Percentiles rank a stretch among this genome's conserved stretches.
Evolutionary conservation across 1,284 basidiomycete species (phyloP).

Genomic region (Moniliophthora roreri): DNA sequence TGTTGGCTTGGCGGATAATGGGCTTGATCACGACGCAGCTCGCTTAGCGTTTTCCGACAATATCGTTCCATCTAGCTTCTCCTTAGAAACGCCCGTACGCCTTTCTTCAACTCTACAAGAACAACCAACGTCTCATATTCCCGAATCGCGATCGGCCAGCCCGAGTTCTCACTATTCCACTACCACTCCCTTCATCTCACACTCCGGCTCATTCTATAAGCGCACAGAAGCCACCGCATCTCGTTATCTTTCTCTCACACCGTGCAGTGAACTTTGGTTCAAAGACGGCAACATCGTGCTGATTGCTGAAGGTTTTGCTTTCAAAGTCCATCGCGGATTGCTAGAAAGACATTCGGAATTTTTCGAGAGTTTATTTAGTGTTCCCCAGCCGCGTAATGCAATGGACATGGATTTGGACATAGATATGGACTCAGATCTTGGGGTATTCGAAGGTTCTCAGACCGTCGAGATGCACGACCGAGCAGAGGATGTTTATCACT

Average conservation of each 20-base stretch:
- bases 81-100: too few relatives aligned
- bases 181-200: too few relatives aligned
- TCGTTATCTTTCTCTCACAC: neutral
- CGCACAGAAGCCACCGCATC: too few relatives aligned
- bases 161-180: too few relatives aligned
- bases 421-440: constrained; percentile 27
- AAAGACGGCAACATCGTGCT: constrained; percentile 42
- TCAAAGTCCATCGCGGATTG: constrained; percentile 42
- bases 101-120: too few relatives aligned
- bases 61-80: too few relatives aligned
- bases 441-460: constrained; percentile 17
- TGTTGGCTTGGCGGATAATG: too few relatives aligned
- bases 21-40: too few relatives aligned
- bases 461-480: constrained; percentile 30
- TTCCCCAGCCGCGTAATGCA: constrained; percentile 27
- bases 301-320: constrained; percentile 30
- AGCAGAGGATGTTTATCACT: constrained; percentile 26
- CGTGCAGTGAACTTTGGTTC: constrained; percentile 32
- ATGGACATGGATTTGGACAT: constrained; percentile 7
- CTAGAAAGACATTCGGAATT: constrained; percentile 43
- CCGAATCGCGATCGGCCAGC: too few relatives aligned
- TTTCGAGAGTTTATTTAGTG: constrained; percentile 36
- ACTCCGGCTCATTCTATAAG: too few relatives aligned
- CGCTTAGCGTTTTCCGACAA: too few relatives aligned
- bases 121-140: too few relatives aligned